Percentiles rank a stretch among this genome's conserved stretches.
phyloP scores from a whole-genome alignment of 495 filamentous ascomycete species.

The Umbilicaria muhlenbergii region DNA sequence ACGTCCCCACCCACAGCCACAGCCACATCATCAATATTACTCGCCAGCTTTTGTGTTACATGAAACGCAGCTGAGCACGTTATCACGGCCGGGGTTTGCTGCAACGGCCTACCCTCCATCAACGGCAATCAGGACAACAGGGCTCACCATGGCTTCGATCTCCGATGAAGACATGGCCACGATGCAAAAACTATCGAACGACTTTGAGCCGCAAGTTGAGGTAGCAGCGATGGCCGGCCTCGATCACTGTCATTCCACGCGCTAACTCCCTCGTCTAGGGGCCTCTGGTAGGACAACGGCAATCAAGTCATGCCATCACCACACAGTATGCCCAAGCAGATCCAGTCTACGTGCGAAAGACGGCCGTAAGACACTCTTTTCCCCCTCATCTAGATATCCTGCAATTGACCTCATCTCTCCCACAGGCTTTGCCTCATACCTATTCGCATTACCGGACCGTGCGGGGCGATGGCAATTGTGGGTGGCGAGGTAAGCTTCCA shows the following conservation, averaged over 20 bases:
- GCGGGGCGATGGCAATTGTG: constrained; percentile 89
- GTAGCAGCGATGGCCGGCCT: constrained; percentile 21
- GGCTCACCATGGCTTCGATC: constrained; percentile 28
- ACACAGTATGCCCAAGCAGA: constrained; percentile 87
- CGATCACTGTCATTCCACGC: background rate
- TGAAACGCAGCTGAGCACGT: too few relatives aligned
- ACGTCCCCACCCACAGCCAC: background rate
- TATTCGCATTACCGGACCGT: constrained; percentile 80
- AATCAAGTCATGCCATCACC: constrained; percentile 61
- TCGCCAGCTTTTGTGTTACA: too few relatives aligned
- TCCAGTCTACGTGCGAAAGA: constrained; percentile 69
- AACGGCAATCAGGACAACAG: background rate
- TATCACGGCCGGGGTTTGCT: too few relatives aligned
- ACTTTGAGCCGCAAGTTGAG: constrained; percentile 51
- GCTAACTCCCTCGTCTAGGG: constrained; percentile 39
- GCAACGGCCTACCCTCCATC: background rate
- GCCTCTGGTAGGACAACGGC: constrained; percentile 63
- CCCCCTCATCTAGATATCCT: background rate
- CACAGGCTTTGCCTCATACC: constrained; percentile 61
- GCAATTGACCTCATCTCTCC: constrained; percentile 10
- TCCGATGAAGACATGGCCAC: constrained; percentile 36
- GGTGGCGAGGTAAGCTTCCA: constrained; percentile 69
- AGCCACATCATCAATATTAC: background rate
- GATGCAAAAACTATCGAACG: constrained; percentile 37
- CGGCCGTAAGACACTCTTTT: constrained; percentile 42